Percentiles rank a stretch among this genome's conserved stretches.
Evolutionary conservation across 2,329 filamentous ascomycete species (phyloP).

Genomic region (Tolypocladium endophyticum): DNA sequence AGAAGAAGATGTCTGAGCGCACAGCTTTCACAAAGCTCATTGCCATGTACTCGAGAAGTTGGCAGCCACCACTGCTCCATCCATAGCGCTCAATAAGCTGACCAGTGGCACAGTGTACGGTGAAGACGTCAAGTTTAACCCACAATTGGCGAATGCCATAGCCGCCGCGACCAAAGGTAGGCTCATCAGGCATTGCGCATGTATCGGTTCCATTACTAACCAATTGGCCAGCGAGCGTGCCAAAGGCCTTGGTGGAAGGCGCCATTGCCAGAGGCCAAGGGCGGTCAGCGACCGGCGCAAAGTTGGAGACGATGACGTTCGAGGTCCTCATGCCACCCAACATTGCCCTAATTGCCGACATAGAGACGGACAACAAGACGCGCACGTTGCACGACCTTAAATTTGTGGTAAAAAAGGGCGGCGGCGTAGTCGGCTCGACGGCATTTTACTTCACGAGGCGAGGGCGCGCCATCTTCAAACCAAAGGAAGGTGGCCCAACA

Average conservation of each 20-base stretch:
- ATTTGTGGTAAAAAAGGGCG: constrained; percentile 56
- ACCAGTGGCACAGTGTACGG: constrained; percentile 52
- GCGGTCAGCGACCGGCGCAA: constrained; percentile 59
- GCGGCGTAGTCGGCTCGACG: constrained; percentile 62
- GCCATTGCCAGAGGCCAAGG: constrained; percentile 87
- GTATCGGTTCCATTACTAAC: not conserved
- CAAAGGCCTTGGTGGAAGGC: constrained; percentile 73
- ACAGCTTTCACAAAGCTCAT: constrained; percentile 61
- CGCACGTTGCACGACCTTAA: constrained; percentile 66
- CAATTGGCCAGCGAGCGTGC: constrained; percentile 49
- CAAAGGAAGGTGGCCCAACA: constrained; percentile 33
- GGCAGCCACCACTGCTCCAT: constrained; percentile 10
- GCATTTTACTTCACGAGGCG: constrained; percentile 78
- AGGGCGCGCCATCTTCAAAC: constrained; percentile 62
- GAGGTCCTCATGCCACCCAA: constrained; percentile 73
- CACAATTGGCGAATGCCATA: constrained; percentile 64
- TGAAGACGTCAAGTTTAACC: constrained; percentile 61
- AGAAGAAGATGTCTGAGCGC: constrained; percentile 64
- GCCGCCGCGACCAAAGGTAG: constrained; percentile 67
- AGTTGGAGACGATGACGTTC: constrained; percentile 66
- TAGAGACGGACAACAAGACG: constrained; percentile 72
- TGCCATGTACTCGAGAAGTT: constrained; percentile 63
- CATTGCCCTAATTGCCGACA: constrained; percentile 72
- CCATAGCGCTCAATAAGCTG: not conserved
- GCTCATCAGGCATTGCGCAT: not conserved